Conservation (phyloP, 805 yeast species). For the Blastobotrys robertii region DNA sequence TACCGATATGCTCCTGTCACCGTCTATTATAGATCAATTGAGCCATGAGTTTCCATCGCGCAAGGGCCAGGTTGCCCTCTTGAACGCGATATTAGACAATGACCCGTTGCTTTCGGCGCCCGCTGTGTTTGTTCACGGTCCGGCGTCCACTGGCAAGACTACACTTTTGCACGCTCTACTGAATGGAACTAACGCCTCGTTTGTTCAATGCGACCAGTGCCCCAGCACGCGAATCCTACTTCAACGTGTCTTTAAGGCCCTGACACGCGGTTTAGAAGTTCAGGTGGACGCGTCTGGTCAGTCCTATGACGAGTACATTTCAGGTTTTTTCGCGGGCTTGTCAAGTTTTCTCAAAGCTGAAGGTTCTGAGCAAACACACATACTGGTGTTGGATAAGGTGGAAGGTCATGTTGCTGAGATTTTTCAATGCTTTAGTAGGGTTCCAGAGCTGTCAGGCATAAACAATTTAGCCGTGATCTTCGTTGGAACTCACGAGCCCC, state of each 20-base stretch:
- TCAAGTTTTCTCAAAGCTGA: constrained; percentile 28
- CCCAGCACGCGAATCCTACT: constrained; percentile 38
- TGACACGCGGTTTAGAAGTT: constrained; percentile 29
- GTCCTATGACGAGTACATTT: constrained; percentile 31
- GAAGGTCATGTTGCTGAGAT: constrained; percentile 30
- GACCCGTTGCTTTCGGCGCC: constrained; percentile 22
- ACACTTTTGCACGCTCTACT: constrained; percentile 29
- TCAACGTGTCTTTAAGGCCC: constrained; percentile 35
- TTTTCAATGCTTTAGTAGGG: constrained; percentile 30
- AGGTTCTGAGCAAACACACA: constrained; percentile 31
- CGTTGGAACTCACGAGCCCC: constrained; percentile 37
- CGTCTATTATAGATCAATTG: background rate
- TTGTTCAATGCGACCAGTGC: constrained; percentile 41
- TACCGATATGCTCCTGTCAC: constrained; percentile 1
- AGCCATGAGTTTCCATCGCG: constrained; percentile 8
- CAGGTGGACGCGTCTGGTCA: background rate
- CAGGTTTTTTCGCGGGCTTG: constrained; percentile 33
- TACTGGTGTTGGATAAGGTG: constrained; percentile 41
- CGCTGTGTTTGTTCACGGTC: constrained; percentile 38
- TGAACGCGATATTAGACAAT: constrained; percentile 11
- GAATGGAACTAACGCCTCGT: constrained; percentile 24
- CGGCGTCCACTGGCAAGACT: constrained; percentile 41
- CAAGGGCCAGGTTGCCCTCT: constrained; percentile 12
- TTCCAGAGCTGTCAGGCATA: constrained; percentile 33
- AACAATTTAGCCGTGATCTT: constrained; percentile 33